A percentile compares a stretch with the other conserved stretches of the same genome.
Evolutionary conservation across 2,329 filamentous ascomycete species (phyloP).

Genomic region (Coniella vitis): DNA sequence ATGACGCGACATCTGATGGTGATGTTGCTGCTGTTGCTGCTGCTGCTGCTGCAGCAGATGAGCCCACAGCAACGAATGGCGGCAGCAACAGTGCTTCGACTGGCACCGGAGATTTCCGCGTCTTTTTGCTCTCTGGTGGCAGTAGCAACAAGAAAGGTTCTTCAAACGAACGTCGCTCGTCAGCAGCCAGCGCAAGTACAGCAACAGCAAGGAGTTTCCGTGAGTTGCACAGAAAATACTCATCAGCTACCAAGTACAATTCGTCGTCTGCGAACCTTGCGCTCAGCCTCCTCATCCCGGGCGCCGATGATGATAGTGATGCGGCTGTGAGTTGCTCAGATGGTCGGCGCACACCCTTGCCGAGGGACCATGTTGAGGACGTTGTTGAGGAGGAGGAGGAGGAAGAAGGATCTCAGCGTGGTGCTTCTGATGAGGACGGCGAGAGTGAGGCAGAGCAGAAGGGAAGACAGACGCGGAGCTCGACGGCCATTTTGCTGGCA

Average conservation of each 20-base stretch:
- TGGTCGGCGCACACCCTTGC: constrained; percentile 48
- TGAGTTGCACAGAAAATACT: constrained; percentile 54
- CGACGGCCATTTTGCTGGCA: constrained; percentile 20
- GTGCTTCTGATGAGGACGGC: constrained; percentile 22
- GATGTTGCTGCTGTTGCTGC: constrained; percentile 16
- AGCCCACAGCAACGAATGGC: too few species aligned
- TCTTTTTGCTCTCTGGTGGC: background rate
- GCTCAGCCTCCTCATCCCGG: constrained; percentile 40
- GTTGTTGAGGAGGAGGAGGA: constrained; percentile 21
- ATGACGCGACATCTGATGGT: constrained; percentile 2
- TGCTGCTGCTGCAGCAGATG: too few species aligned
- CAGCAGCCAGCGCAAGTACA: constrained; percentile 58
- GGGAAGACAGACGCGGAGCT: constrained; percentile 12
- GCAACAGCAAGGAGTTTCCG: constrained; percentile 60
- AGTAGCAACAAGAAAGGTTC: constrained; percentile 25
- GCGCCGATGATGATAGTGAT: constrained; percentile 55
- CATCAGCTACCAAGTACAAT: constrained; percentile 39
- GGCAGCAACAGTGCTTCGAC: background rate
- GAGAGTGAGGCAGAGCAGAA: constrained; percentile 8
- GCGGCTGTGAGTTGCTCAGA: constrained; percentile 54
- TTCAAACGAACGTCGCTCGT: constrained; percentile 49
- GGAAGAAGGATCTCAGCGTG: constrained; percentile 8
- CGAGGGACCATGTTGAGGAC: constrained; percentile 39
- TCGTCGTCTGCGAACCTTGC: constrained; percentile 34
- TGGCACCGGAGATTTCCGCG: too few species aligned